Base-by-base conservation (phyloP, 2,329 filamentous ascomycete species). In the Eutypa lata region DNA sequence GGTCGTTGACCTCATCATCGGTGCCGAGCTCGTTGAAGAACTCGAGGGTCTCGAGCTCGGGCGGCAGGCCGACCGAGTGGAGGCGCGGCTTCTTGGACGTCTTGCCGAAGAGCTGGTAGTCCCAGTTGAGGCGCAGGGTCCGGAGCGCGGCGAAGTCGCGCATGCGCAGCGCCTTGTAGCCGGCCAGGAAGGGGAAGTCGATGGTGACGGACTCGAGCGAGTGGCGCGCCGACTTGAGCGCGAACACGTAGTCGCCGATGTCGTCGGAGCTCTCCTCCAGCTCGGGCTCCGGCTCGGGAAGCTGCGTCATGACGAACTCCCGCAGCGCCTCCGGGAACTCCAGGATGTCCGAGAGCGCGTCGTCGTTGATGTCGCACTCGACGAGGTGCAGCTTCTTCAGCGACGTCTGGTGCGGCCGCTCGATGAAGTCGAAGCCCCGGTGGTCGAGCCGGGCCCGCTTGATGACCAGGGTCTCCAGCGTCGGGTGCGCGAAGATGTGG, bases 361-460 rank as follows among this genome's bases (percentile, higher is more conserved):
- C 72, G 50, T 73, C 76, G 57, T 75, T 78, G 53, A 79, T 76
- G 57, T 79, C 76, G 65, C 76, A 79, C 59, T 79, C 75, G 52
- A 79, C 69, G 24, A 79, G 67, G 51, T 75, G 72, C 45, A 79
- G 65, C 21, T 65, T 70, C 56, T 68, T 70, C 19, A 79, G 63
- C 0, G 70, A 70, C 2, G 77, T 79, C 53, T 75, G 68, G 58
- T 77, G 73, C 0, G 76, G 76, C 2, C 72, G 73, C 62, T 79
- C 76, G 10, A 77, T 72, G 18, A 70, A 66, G 53, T 79, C 75
- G 46, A 79, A 79, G 2, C 76, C 76, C 0, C 70, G 70, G 51
- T 78, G 66, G 49, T 76, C 76, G 3, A 79, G 68, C 55, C 70
- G 73, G 11, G 76, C 76, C n/a, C 71, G 63, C 45, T 66, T 68